Percentiles rank a stretch among this genome's conserved stretches.
Evolutionary conservation across 495 filamentous ascomycete species (phyloP).

Genomic region (Hypoxylon lenormandii): DNA sequence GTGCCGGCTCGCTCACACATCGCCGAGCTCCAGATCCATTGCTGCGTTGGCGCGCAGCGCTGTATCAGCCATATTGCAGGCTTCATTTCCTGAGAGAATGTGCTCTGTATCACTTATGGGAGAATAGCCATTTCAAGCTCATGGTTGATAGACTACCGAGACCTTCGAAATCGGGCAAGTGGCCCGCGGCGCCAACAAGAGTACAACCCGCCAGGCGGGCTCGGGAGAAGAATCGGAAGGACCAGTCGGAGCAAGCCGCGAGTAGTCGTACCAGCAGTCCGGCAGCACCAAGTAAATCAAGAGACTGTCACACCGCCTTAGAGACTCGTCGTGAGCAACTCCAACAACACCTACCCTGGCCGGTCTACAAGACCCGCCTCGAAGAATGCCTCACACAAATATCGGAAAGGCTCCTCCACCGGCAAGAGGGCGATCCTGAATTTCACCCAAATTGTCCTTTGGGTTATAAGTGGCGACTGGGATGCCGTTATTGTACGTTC

Average conservation of each 20-base stretch:
- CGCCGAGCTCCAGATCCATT: slow-evolving; percentile 19
- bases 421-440: not conserved
- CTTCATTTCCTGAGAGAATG: slow-evolving; percentile 42
- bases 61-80: slow-evolving; percentile 34
- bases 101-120: slow-evolving; percentile 29
- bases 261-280: slow-evolving; percentile 16
- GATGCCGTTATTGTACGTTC: slow-evolving; percentile 49
- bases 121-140: slow-evolving; percentile 13
- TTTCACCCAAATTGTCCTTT: not conserved
- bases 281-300: not conserved
- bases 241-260: not conserved
- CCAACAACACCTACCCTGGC: slow-evolving; percentile 35
- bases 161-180: slow-evolving; percentile 22
- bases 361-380: slow-evolving; percentile 35
- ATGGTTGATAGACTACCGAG: slow-evolving; percentile 1
- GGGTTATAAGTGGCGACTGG: not conserved
- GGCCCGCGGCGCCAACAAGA: slow-evolving; percentile 35
- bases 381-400: slow-evolving; percentile 23
- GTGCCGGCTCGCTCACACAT: not conserved
- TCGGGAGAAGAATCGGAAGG: slow-evolving; percentile 31
- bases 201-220: slow-evolving; percentile 31
- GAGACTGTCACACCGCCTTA: not conserved
- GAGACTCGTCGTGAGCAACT: slow-evolving; percentile 15
- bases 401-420: not conserved
- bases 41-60: slow-evolving; percentile 29